These are phyloP conservation scores for Sabuloglossum arenarium DNA, from an alignment of 495 filamentous ascomycete species.

Conservation along the genomic window DNA sequence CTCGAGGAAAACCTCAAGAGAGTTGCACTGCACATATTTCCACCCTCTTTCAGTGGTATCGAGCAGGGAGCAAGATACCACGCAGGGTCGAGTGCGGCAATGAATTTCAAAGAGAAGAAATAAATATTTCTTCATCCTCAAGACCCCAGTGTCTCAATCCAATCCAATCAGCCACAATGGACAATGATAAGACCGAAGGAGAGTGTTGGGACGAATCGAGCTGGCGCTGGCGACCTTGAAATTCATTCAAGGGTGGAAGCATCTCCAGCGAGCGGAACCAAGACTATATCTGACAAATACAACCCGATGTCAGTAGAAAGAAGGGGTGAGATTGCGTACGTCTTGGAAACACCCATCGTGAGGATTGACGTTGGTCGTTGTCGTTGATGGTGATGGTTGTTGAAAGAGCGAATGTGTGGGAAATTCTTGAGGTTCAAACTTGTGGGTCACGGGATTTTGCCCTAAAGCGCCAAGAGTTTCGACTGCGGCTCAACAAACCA, in stretches of 20 bases:
- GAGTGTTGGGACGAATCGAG: background rate
- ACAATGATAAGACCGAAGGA: background rate
- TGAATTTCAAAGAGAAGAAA: constrained; percentile 69
- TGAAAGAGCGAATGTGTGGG: background rate
- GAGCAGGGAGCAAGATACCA: constrained; percentile 4
- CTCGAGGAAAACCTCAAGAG: constrained; percentile 47
- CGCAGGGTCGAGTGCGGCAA: constrained; percentile 31
- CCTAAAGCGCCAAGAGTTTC: background rate
- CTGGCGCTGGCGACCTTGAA: background rate
- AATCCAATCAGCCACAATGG: background rate
- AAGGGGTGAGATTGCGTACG: background rate
- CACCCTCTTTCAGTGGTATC: background rate
- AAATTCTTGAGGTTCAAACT: background rate
- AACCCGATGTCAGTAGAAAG: background rate
- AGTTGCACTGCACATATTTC: constrained; percentile 20
- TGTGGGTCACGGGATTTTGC: constrained; percentile 1
- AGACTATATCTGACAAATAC: background rate
- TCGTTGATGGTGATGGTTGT: background rate
- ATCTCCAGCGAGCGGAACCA: background rate
- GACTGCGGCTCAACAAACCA: background rate
- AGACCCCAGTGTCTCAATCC: constrained; percentile 33
- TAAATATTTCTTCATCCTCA: constrained; percentile 49
- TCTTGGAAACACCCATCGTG: background rate
- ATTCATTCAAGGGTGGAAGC: background rate
- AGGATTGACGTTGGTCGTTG: background rate